A percentile compares a stretch with the other conserved stretches of the same genome.
These are phyloP conservation scores for Isabelozyma heimii DNA, from an alignment of 805 yeast species.

Conservation along the genomic window DNA sequence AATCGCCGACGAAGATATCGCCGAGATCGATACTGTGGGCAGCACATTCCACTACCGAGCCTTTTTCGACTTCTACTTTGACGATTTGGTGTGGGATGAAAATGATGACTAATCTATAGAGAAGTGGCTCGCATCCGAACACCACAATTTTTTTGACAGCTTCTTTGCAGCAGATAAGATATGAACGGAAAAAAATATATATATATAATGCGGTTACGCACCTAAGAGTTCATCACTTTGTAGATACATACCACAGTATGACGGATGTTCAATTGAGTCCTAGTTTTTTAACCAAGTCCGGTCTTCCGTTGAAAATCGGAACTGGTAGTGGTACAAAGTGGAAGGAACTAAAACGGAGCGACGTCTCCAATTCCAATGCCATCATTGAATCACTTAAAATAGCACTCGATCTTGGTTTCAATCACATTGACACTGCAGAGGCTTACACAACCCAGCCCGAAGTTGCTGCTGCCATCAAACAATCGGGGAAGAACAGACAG, in stretches of 20 bases:
- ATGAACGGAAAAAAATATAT: not conserved
- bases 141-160: not conserved
- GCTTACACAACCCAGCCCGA: conserved; percentile 56
- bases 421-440: conserved; percentile 66
- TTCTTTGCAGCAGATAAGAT: not conserved
- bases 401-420: conserved; percentile 38
- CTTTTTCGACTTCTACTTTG: conserved; percentile 12
- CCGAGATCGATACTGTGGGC: conserved; percentile 22
- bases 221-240: too few species aligned
- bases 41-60: conserved; percentile 19
- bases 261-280: not conserved
- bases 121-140: not conserved
- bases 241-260: not conserved
- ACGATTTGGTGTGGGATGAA: conserved; percentile 1
- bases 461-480: conserved; percentile 48
- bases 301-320: conserved; percentile 32
- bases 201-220: not conserved
- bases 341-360: conserved; percentile 17
- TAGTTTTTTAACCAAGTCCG: conserved; percentile 21
- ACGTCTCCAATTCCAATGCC: conserved; percentile 16
- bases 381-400: conserved; percentile 11
- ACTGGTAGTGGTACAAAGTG: conserved; percentile 54
- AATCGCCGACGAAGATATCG: conserved; percentile 47
- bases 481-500: conserved; percentile 36
- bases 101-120: not conserved